Base-by-base conservation (phyloP, 192 early-diverging fungal genomes). In the Mortierella antarctica region DNA sequence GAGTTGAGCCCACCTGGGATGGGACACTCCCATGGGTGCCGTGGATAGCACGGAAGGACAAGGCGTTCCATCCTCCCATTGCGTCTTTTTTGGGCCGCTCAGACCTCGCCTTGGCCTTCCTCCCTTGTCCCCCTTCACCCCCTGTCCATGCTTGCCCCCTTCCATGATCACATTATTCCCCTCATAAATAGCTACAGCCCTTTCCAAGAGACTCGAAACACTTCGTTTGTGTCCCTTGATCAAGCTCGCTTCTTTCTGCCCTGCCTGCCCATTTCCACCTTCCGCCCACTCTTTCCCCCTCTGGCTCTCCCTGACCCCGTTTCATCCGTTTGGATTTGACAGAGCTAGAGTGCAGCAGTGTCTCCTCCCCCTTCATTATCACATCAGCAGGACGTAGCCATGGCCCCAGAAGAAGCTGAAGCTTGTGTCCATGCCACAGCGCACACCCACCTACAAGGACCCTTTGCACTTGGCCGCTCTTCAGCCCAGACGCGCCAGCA, bases 61-160 rank as follows among this genome's bases (percentile, higher is more conserved):
- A 3, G 31, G 31, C 31, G 31, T 31, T 31, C 54, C 10, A 46
- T 17, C 59, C 15, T 42, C 44, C 41, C 64, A 11, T 15, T 55
- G 6, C 20, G 61, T 62, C 40, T 45, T 71, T 41, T 55, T 63
- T 39, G 47, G 31, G 48, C 57, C 49, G 18, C 40, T 61, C 58
- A 13, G 39, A 14, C 57, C 60, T 48, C 52, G 23, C 13, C 39
- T 51, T 13, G 20, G 2, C 39, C 45, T 64, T 10, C 21, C 21
- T 64, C 48, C 40, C 20, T 51, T 52, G 10, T 59, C 39, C 57
- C 14, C 18, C 15, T 63, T 40, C 23, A 0, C 40, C 20, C 67
- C 55, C 21, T 56, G 5, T 17, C 42, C 40, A 13, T 6, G 20
- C 13, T 66, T 55, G 3, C 42, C 48, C 41, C 41, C 50, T 45